Percentiles rank a stretch among this genome's conserved stretches.
These are phyloP conservation scores for Venturia asperata DNA, from an alignment of 2,329 filamentous ascomycete genomes.

Conservation along the genomic window DNA sequence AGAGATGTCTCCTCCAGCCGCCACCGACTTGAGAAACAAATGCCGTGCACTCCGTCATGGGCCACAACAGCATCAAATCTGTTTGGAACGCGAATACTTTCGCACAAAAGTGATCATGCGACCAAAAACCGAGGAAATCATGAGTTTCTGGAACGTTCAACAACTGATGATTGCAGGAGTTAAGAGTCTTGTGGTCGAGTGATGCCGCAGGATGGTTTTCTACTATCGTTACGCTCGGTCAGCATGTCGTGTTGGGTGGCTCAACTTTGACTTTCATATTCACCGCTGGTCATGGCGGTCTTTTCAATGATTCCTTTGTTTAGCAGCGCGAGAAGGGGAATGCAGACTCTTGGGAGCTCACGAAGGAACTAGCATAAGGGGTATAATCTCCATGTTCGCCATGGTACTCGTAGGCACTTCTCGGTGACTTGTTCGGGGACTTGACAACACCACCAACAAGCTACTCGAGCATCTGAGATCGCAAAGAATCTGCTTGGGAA, in stretches of 20 bases:
- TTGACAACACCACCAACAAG: background rate
- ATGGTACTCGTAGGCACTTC: background rate
- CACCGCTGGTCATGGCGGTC: background rate
- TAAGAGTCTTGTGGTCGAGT: background rate
- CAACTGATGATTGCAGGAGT: background rate
- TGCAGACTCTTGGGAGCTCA: background rate
- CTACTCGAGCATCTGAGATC: background rate
- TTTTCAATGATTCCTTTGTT: background rate
- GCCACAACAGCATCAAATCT: background rate
- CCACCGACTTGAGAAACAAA: background rate
- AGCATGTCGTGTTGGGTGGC: background rate
- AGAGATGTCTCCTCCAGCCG: background rate
- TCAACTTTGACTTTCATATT: background rate
- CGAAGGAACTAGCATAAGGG: background rate
- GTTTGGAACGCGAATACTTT: conserved; percentile 6
- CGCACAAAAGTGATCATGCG: background rate
- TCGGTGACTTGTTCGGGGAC: background rate
- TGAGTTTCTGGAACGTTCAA: background rate
- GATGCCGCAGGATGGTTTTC: background rate
- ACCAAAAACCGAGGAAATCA: background rate
- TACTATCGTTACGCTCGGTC: background rate
- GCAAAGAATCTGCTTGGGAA: background rate
- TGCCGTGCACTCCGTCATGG: background rate
- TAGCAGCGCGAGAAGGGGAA: background rate
- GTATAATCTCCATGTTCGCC: background rate